Evolutionary conservation across 768 basidiomycete species (phyloP).

Genomic region (Trametes elegans): DNA sequence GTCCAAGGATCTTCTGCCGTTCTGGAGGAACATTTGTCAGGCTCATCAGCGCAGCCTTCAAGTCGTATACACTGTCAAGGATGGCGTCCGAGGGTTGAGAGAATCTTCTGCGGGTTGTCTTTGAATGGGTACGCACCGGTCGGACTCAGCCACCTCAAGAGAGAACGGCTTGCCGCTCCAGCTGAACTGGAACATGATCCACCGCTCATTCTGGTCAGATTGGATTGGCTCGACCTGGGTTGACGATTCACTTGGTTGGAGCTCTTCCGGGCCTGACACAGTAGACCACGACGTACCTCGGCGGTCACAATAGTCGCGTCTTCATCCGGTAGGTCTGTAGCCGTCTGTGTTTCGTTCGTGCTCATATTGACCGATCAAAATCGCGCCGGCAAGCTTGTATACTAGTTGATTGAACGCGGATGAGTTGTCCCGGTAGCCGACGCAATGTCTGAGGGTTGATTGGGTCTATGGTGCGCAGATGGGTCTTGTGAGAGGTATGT

Average conservation of each 20-base stretch:
- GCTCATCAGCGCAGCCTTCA: constrained; percentile 63
- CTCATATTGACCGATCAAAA: neutral
- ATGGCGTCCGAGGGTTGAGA: no score
- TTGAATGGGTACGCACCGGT: constrained; percentile 65
- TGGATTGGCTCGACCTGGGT: neutral
- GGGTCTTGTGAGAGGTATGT: no score
- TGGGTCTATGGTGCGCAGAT: neutral
- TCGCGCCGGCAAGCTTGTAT: no score
- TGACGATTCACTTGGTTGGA: neutral
- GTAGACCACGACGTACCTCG: neutral
- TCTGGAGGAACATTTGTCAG: constrained; percentile 80
- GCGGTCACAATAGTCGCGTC: neutral
- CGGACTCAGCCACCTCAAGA: constrained; percentile 73
- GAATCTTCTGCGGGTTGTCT: no score
- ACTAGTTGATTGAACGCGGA: neutral
- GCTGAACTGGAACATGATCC: constrained; percentile 65
- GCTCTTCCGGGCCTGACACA: no score
- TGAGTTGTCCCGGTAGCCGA: neutral
- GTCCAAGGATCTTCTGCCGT: constrained; percentile 83
- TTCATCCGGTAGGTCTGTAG: neutral
- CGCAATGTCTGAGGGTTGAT: no score
- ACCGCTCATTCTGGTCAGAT: constrained; percentile 31
- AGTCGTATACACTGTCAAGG: constrained; percentile 82
- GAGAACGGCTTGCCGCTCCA: constrained; percentile 69
- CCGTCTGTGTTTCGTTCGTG: neutral